These are phyloP conservation scores for Fusarium napiforme DNA, from an alignment of 2,329 filamentous ascomycete genomes.

Conservation along the genomic window DNA sequence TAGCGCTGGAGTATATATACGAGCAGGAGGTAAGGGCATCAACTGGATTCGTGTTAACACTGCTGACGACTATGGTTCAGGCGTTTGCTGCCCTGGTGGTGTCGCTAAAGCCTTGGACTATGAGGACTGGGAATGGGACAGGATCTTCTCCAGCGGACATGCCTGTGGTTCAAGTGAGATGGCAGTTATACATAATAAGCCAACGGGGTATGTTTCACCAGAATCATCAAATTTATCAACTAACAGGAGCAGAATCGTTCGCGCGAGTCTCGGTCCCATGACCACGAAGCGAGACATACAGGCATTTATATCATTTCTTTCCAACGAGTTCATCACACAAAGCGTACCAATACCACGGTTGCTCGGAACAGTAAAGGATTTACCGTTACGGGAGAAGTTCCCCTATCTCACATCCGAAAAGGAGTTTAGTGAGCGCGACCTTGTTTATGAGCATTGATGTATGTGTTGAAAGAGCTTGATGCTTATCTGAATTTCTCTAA, in stretches of 20 bases:
- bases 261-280: constrained; percentile 71
- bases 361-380: constrained; percentile 21
- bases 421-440: background rate
- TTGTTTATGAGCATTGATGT: background rate
- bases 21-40: constrained; percentile 59
- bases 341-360: constrained; percentile 1
- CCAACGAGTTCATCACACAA: constrained; percentile 29
- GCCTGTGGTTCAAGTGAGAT: constrained; percentile 65
- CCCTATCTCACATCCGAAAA: constrained; percentile 7
- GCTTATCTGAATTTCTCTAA: background rate
- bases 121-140: constrained; percentile 64
- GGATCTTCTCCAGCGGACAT: constrained; percentile 66
- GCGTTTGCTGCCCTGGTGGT: constrained; percentile 61
- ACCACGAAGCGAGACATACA: constrained; percentile 66
- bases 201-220: constrained; percentile 59
- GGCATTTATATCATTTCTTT: constrained; percentile 59
- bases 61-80: constrained; percentile 41
- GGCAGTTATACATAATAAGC: constrained; percentile 63
- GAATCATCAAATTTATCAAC: background rate
- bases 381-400: constrained; percentile 29
- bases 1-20: constrained; percentile 65
- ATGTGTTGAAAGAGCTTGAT: background rate
- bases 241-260: constrained; percentile 60
- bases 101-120: constrained; percentile 61
- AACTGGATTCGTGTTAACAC: background rate